These are phyloP conservation scores for Cryptosporidium canis DNA, from an alignment of 169 alveolate genomes.

Conservation along the genomic window DNA sequence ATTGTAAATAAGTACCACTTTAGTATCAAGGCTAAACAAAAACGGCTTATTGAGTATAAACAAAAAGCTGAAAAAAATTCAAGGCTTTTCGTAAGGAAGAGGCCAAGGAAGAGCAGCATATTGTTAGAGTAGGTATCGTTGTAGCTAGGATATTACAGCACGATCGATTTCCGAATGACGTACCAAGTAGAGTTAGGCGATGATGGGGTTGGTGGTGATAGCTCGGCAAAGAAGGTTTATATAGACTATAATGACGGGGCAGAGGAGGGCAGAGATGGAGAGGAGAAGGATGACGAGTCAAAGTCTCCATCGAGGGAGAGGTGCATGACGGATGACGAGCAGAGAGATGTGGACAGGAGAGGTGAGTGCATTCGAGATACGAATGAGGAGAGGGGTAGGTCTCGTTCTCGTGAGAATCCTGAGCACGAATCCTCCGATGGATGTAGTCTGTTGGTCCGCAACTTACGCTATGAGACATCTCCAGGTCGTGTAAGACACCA, in stretches of 20 bases:
- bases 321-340: slow-evolving; percentile 10
- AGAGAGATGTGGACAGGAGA: slow-evolving; percentile 6
- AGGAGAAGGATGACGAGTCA: slow-evolving; percentile 19
- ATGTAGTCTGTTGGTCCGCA: slow-evolving; percentile 83
- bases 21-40: not conserved
- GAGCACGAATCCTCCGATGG: slow-evolving; percentile 76
- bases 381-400: slow-evolving; percentile 10
- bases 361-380: slow-evolving; percentile 61
- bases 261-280: slow-evolving; percentile 6
- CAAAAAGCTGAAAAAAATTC: not conserved
- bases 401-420: slow-evolving; percentile 19
- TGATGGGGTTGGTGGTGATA: slow-evolving; percentile 33
- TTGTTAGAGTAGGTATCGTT: not conserved
- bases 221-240: slow-evolving; percentile 29
- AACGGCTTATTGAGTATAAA: not conserved
- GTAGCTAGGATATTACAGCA: not conserved
- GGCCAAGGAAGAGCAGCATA: not conserved
- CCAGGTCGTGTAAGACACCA: slow-evolving; percentile 84
- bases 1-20: not conserved
- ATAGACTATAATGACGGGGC: slow-evolving; percentile 42
- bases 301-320: slow-evolving; percentile 59
- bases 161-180: slow-evolving; percentile 20
- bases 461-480: slow-evolving; percentile 83
- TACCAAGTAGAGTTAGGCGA: slow-evolving; percentile 21
- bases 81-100: not conserved